These are phyloP conservation scores for Naumovozyma castellii DNA, from an alignment of 805 yeast genomes.

Conservation along the genomic window DNA sequence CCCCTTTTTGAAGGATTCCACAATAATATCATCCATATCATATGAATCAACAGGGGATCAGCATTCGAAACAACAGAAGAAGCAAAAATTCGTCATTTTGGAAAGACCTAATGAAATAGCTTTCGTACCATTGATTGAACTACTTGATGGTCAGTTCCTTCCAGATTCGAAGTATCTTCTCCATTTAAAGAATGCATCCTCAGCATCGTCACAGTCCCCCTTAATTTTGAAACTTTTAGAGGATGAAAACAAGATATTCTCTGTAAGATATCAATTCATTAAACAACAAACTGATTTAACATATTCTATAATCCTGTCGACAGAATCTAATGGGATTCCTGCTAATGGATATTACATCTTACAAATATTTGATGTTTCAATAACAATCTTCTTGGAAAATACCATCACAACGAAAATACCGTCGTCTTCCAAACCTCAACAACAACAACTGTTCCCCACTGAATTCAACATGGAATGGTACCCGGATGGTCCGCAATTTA, in stretches of 20 bases:
- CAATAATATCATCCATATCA: not conserved
- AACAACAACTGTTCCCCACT: too few species aligned
- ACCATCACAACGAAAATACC: too few species aligned
- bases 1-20: not conserved
- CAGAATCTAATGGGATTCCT: too few species aligned
- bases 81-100: not conserved
- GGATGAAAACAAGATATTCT: too few species aligned
- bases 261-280: too few species aligned
- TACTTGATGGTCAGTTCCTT: not conserved
- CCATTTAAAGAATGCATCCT: not conserved
- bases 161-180: not conserved
- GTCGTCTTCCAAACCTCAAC: not conserved
- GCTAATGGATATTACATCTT: too few species aligned
- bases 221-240: too few species aligned
- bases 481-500: conserved; percentile 3
- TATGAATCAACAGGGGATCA: too few species aligned
- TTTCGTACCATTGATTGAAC: not conserved
- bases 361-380: not conserved
- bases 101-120: not conserved
- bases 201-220: too few species aligned
- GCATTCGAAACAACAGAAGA: too few species aligned
- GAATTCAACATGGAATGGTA: too few species aligned
- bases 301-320: not conserved
- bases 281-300: not conserved
- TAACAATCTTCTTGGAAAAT: not conserved